phyloP scores from a whole-genome alignment of 2,329 filamentous ascomycete species.

The Didymella sp. region DNA sequence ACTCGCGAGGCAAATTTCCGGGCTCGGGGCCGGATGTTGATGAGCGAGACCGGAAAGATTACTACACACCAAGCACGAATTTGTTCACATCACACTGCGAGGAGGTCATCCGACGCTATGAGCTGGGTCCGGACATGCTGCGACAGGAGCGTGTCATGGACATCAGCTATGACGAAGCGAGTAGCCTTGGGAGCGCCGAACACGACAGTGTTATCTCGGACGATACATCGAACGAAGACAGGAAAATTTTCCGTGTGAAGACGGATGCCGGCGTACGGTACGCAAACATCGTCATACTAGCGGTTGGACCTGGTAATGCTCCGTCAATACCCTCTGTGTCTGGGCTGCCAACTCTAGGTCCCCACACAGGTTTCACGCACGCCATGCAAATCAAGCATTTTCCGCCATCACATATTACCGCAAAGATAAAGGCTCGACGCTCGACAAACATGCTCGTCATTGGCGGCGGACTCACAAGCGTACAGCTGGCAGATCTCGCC shows the following conservation, averaged over 20 bases:
- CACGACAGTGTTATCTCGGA: constrained; percentile 31
- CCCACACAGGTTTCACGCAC: constrained; percentile 65
- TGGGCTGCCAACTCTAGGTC: constrained; percentile 43
- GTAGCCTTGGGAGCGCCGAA: constrained; percentile 34
- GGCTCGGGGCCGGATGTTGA: constrained; percentile 49
- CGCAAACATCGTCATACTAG: constrained; percentile 70
- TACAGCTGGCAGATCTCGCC: constrained; percentile 73
- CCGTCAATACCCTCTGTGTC: constrained; percentile 56
- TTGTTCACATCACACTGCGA: constrained; percentile 54
- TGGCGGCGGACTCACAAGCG: constrained; percentile 78
- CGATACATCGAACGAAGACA: constrained; percentile 39
- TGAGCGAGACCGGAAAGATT: constrained; percentile 57
- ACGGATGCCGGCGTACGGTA: constrained; percentile 64
- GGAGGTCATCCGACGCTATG: constrained; percentile 51
- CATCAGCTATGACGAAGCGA: constrained; percentile 64
- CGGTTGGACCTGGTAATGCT: constrained; percentile 71
- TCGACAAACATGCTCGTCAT: constrained; percentile 71
- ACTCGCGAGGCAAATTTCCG: constrained; percentile 51
- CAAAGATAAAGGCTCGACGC: constrained; percentile 57
- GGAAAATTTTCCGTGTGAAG: constrained; percentile 69
- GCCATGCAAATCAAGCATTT: constrained; percentile 68
- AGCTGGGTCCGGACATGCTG: constrained; percentile 63
- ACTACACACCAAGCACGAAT: constrained; percentile 51
- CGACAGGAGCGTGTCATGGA: constrained; percentile 66
- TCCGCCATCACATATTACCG: constrained; percentile 60